Evolutionary conservation across 1,139 yeast genomes (phyloP), one percentile per base, ranked within the genome.

Genomic region (Suhomyces bolitotheri): DNA sequence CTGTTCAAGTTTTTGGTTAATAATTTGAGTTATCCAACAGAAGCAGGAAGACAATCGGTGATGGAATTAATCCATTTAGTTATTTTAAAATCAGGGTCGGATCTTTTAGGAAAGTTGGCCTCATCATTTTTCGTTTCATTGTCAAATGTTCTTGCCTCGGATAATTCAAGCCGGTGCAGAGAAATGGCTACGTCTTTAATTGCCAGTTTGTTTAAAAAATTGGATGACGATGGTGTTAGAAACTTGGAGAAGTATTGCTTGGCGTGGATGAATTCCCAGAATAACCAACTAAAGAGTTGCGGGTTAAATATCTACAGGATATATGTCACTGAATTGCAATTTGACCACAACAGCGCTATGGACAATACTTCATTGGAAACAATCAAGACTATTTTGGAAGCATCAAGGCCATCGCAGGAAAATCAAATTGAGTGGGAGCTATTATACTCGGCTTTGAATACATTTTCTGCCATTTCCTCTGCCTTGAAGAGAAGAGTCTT

Each of bases 1-100:
- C 95, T 87, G 50, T 81, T 90, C 60, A 80, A 82, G 45, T 82
- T 83, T 53, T 70, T 92, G 60, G 84, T 90, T n/a, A 79, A 78
- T 44, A 92, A 94, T 56, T 66, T 94, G 52, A 74, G 80, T 17
- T 94, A 94, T 55, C 92, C 95, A 10, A 82, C 96, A 4, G 83
- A 83, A 42, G 76, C 80, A 29, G 99, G 98, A 34, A 75, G 97
- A 38, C 82, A 84, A 50, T 87, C 97, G 1, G 95, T 88, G 2
- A 78, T 92, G 86, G 98, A 92, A 52, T 69, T 90, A 51, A 68
- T 92, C 31, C 84, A 83, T 50, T 67, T 80, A 46, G 73, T 92
- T 39, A 66, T 92, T 20, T 67, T 71, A 29, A 86, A 84, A 53
- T 76, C 92, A 4, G 80, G 83, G 8, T 65, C 71, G 5, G 83